phyloP scores from a whole-genome alignment of 1,139 yeast species.

The Casaregolazyma lundiana region DNA sequence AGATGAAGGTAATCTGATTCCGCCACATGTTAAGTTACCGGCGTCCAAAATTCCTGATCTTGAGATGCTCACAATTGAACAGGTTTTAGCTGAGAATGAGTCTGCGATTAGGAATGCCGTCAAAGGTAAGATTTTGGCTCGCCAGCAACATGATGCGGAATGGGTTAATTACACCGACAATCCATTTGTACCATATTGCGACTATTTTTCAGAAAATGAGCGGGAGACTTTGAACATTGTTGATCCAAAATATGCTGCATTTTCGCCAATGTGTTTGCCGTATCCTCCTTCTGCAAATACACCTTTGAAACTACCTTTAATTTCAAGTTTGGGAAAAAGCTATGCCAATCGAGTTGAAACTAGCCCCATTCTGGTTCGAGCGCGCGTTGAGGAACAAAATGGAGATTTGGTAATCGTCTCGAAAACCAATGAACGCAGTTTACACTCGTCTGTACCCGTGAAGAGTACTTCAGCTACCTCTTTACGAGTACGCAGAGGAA shows the following conservation, averaged over 20 bases:
- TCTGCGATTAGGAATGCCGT: conserved; percentile 76
- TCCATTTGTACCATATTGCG: conserved; percentile 82
- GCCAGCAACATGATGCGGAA: conserved; percentile 65
- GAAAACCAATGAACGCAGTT: conserved; percentile 24
- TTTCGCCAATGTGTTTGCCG: conserved; percentile 73
- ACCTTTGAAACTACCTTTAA: conserved; percentile 27
- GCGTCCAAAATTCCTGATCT: conserved; percentile 91
- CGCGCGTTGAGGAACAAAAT: conserved; percentile 16
- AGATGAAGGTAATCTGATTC: conserved; percentile 35
- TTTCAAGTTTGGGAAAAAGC: conserved; percentile 27
- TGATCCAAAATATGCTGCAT: conserved; percentile 66
- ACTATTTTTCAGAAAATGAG: conserved; percentile 49
- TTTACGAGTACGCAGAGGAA: conserved; percentile 70
- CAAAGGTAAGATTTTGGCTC: conserved; percentile 69
- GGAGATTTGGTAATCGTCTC: conserved; percentile 24
- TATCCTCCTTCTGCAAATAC: conserved; percentile 57
- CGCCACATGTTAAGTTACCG: conserved; percentile 82
- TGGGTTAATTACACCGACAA: conserved; percentile 87
- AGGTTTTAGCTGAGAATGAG: conserved; percentile 69
- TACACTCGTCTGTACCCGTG: conserved; percentile 23
- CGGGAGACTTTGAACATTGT: conserved; percentile 33
- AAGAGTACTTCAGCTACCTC: conserved; percentile 39
- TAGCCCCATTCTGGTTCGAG: conserved; percentile 24
- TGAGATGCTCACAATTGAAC: conserved; percentile 79
- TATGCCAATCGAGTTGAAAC: conserved; percentile 28